Evolutionary conservation across 352 stramenopile genomes (phyloP), one percentile per base, ranked within the genome.

Genomic region (Pythium phragmiticola): DNA sequence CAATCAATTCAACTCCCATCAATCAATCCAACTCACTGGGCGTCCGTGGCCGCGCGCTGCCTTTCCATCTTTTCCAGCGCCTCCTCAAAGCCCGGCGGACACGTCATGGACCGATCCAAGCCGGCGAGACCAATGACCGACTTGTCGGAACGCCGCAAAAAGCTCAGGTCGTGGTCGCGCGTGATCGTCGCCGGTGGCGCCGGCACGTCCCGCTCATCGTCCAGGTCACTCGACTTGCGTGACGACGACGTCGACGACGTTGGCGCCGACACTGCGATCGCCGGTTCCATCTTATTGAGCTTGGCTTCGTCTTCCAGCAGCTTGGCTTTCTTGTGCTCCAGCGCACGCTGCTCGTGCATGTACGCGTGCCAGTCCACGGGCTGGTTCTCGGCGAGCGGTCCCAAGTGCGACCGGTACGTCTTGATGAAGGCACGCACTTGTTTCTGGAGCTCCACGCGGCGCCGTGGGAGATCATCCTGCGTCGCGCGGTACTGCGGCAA

Each of bases 301-400:
- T 37, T 39, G 26, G 28, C 26, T 21, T 54, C 26, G 34, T 33
- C 52, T 4, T 48, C 52, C 9, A 39, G 42, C 16, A 39, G 21
- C 59, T 71, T 74, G 14, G 34, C 57, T 30, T 79, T 61, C 7
- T 64, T 43, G 49, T 82, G 84, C 14, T 76, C 43, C 17, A 79
- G 63, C 64, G 74, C 63, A 59, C 68, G 75, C 42, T 78, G 80
- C 48, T 82, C 71, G 72, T 90, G 86, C 86, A 95, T 95, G 73
- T 87, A 95, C 60, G 84, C 78, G 48, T 76, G 84, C 86, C 86
- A 95, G 69, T 95, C 86, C 41, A 95, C 77, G 53, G 86, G 83
- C 53, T 82, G 79, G 4, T 78, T 71, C 51, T 91, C 81, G 3
- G 80, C 81, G 16, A 95, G 69, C 49, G 86, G 82, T 16, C 86